phyloP scores from a whole-genome alignment of 169 alveolate genomes.

The Cryptosporidium muris region DNA sequence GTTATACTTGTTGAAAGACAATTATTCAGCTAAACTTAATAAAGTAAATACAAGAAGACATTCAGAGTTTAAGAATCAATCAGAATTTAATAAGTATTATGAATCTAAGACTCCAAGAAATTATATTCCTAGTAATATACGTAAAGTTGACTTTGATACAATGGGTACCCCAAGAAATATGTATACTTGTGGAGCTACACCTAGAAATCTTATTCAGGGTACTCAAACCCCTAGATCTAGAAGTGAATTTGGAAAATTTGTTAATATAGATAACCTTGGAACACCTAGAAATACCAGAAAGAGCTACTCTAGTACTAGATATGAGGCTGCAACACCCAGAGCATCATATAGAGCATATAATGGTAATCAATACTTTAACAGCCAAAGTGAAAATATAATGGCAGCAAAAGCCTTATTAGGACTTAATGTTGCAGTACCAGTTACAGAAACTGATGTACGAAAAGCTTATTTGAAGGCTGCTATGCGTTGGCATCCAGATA shows the following conservation, averaged over 20 bases:
- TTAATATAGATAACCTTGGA: neutral
- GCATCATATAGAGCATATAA: neutral
- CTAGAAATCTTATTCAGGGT: too few relatives aligned
- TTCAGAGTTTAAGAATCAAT: neutral
- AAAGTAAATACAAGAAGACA: neutral
- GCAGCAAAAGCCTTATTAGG: conserved; percentile 70
- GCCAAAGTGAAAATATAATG: conserved; percentile 14
- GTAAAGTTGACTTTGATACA: neutral
- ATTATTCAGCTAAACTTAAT: neutral
- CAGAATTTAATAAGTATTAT: neutral
- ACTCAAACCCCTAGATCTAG: conserved; percentile 21
- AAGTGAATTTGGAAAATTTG: neutral
- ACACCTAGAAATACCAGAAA: conserved; percentile 2
- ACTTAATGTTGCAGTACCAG: conserved; percentile 36
- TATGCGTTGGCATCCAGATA: conserved; percentile 71
- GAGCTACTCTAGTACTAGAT: neutral
- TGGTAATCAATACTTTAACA: neutral
- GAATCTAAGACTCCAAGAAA: conserved; percentile 34
- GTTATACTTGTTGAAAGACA: neutral
- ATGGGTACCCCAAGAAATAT: conserved; percentile 19
- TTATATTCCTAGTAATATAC: neutral
- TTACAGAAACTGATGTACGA: conserved; percentile 52
- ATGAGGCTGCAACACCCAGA: conserved; percentile 38
- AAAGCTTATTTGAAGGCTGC: conserved; percentile 68
- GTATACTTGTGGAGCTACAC: neutral